phyloP scores from a whole-genome alignment of 768 basidiomycete genomes.

The Paxillus rubicundulus region DNA sequence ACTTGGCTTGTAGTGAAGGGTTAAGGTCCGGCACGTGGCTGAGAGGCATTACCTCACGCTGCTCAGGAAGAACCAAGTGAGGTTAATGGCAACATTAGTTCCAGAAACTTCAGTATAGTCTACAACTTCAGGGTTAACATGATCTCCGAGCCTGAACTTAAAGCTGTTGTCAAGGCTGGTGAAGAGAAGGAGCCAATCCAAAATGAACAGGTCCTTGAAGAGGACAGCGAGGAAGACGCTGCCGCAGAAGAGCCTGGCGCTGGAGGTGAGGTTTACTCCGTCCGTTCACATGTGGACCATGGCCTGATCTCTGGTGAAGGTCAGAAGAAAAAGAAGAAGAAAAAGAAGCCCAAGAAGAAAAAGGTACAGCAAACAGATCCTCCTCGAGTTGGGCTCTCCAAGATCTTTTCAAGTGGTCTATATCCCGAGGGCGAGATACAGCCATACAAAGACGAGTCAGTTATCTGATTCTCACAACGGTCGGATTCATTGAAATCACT shows the following conservation, averaged over 20 bases:
- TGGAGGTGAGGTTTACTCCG: slow-evolving; percentile 25
- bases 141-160: slow-evolving; percentile 18
- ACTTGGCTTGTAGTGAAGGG: too few relatives aligned
- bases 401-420: slow-evolving; percentile 80
- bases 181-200: slow-evolving; percentile 11
- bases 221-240: slow-evolving; percentile 35
- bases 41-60: too few relatives aligned
- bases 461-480: slow-evolving; percentile 12
- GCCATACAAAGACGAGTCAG: slow-evolving; percentile 90
- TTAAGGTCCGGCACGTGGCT: too few relatives aligned
- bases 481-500: not conserved
- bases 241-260: slow-evolving; percentile 19
- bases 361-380: slow-evolving; percentile 84
- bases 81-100: too few relatives aligned
- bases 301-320: slow-evolving; percentile 29
- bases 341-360: slow-evolving; percentile 90
- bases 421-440: slow-evolving; percentile 93
- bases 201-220: slow-evolving; percentile 24
- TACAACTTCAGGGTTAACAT: slow-evolving; percentile 1
- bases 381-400: slow-evolving; percentile 83
- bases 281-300: not conserved
- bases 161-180: slow-evolving; percentile 9
- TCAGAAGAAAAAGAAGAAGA: slow-evolving; percentile 89
- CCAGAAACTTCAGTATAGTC: not conserved
- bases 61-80: too few relatives aligned